Percentiles rank a stretch among this genome's conserved stretches.
phyloP scores from a whole-genome alignment of 2,329 filamentous ascomycete genomes.

The Colletotrichum sidae region DNA sequence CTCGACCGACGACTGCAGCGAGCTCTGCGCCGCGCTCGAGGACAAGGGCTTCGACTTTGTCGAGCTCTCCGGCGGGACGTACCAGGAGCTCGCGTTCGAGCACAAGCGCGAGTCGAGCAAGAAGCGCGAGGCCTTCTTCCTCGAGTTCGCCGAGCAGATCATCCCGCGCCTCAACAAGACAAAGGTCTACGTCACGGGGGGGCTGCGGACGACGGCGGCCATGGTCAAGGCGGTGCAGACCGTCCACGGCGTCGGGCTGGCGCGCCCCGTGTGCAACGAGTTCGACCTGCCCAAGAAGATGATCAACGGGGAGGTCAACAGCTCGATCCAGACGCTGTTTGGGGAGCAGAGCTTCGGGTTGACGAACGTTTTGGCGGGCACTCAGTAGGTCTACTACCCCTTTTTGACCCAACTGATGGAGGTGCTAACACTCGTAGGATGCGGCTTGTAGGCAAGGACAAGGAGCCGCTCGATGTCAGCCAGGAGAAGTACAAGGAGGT shows the following conservation, averaged over 20 bases:
- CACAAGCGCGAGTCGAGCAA: constrained; percentile 66
- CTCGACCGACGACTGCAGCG: constrained; percentile 60
- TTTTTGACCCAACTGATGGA: neutral
- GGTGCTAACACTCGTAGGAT: constrained; percentile 39
- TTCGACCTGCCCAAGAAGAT: constrained; percentile 44
- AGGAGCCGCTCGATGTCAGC: constrained; percentile 46
- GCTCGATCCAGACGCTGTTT: constrained; percentile 59
- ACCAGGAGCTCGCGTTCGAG: constrained; percentile 63
- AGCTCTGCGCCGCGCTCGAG: constrained; percentile 61
- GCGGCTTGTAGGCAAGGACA: constrained; percentile 46
- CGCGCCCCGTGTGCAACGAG: constrained; percentile 48
- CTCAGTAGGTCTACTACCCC: constrained; percentile 45
- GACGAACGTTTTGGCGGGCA: constrained; percentile 44
- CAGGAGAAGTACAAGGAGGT: constrained; percentile 45
- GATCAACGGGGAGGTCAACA: constrained; percentile 52
- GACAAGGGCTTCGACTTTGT: constrained; percentile 65
- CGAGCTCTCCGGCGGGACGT: constrained; percentile 71
- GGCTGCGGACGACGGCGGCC: constrained; percentile 63
- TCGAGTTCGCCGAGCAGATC: constrained; percentile 69
- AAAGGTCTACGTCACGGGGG: constrained; percentile 69
- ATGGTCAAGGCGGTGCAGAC: constrained; percentile 69
- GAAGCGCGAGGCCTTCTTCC: constrained; percentile 69
- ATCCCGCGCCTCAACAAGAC: constrained; percentile 59
- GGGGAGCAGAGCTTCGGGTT: constrained; percentile 63
- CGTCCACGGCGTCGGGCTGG: constrained; percentile 72